Evolutionary conservation across 805 yeast genomes (phyloP).

Genomic region (Metschnikowia cubensis): DNA sequence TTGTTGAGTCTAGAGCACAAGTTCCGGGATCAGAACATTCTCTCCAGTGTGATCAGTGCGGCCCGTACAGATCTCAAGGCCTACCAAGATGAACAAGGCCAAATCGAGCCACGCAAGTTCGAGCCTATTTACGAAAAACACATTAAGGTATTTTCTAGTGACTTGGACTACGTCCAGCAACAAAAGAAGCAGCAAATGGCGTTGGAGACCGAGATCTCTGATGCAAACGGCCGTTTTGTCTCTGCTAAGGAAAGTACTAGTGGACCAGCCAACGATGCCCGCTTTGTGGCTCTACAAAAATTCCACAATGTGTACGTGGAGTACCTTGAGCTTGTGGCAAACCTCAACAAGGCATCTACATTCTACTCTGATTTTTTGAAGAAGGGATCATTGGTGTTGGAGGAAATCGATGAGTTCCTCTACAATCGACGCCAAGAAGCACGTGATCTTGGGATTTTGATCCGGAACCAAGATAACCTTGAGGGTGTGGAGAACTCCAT

Average conservation of each 20-base stretch:
- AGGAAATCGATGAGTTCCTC: conserved; percentile 51
- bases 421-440: conserved; percentile 50
- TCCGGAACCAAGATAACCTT: conserved; percentile 13
- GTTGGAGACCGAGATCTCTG: conserved; percentile 18
- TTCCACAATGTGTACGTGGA: conserved; percentile 49
- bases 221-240: conserved; percentile 13
- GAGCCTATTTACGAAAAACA: conserved; percentile 39
- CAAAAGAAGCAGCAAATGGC: conserved; percentile 27
- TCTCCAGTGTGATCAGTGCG: conserved; percentile 50
- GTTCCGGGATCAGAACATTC: conserved; percentile 43
- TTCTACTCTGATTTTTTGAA: conserved; percentile 64
- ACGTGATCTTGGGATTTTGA: conserved; percentile 40
- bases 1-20: conserved; percentile 42
- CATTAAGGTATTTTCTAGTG: conserved; percentile 46
- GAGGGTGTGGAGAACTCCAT: conserved; percentile 15
- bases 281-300: conserved; percentile 49
- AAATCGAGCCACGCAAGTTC: conserved; percentile 27
- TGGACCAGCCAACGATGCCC: conserved; percentile 24
- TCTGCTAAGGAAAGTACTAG: conserved; percentile 7
- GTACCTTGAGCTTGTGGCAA: conserved; percentile 53
- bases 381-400: conserved; percentile 42
- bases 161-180: conserved; percentile 43
- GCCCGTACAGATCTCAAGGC: conserved; percentile 29
- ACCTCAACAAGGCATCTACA: conserved; percentile 62
- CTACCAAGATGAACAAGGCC: conserved; percentile 16